phyloP scores from a whole-genome alignment of 257 asterid species.

The Anisodus acutangulus region DNA sequence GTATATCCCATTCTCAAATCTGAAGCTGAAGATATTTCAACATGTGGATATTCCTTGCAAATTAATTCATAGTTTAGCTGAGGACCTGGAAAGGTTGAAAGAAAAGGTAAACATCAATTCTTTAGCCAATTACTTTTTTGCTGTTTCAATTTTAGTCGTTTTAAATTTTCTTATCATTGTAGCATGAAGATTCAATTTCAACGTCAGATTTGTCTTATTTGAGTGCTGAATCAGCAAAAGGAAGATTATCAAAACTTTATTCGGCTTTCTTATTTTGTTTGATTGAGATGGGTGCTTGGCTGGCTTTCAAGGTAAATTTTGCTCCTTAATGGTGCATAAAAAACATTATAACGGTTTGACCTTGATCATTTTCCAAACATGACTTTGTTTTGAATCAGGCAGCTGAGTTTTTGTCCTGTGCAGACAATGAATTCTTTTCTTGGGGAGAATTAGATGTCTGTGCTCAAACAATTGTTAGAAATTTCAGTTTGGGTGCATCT shows the following conservation, averaged over 20 bases:
- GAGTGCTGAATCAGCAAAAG: conserved; percentile 46
- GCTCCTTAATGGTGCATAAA: not conserved
- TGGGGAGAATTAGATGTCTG: conserved; percentile 56
- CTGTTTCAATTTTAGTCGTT: conserved; percentile 31
- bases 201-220: conserved; percentile 39
- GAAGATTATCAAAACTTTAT: conserved; percentile 47
- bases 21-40: conserved; percentile 56
- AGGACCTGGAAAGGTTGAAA: conserved; percentile 38
- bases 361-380: conserved; percentile 5
- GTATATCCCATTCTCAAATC: conserved; percentile 57
- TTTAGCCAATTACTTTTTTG: not conserved
- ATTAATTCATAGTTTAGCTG: conserved; percentile 33
- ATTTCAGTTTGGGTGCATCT: conserved; percentile 59
- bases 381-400: conserved; percentile 52
- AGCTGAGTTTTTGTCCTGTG: conserved; percentile 58
- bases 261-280: conserved; percentile 60
- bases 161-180: conserved; percentile 34
- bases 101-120: conserved; percentile 49
- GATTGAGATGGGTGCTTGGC: conserved; percentile 73
- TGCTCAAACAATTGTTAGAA: conserved; percentile 46
- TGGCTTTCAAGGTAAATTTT: conserved; percentile 68
- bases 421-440: conserved; percentile 39
- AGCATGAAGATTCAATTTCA: conserved; percentile 49
- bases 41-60: conserved; percentile 39
- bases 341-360: not conserved